Base-by-base conservation (phyloP, 2,329 filamentous ascomycete species). In the Xylariaceae sp. region DNA sequence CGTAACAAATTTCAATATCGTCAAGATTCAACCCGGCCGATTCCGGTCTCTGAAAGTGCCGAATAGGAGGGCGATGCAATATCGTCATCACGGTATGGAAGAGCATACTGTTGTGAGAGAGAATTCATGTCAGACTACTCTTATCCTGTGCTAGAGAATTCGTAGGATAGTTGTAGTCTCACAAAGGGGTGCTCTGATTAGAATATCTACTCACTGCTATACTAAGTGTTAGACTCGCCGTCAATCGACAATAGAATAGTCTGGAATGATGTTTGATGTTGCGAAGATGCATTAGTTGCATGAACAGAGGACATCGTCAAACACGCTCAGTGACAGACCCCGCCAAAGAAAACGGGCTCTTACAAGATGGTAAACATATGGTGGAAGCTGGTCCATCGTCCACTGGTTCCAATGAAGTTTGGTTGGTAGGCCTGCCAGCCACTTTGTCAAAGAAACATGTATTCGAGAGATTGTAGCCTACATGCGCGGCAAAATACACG, bases 71-170 rank as follows among this genome's bases (percentile, higher is more conserved):
- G 0, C 75, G 69, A 51, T 77, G 74, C 2, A 78, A 68, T 43
- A 78, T 75, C 17, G 76, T 76, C 73, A 77, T 75, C 42, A 71
- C 68, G 1, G 75, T 76, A 49, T 77, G 74, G 53, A 76, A 77
- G 14, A 73, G 58, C 68, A 78, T 74, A 53, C 59, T 62, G 36
- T 27, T 27, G 22, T 4, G 7, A 27, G 22, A 27, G 4, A 7
- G 22, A 27, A 27, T 5, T 7, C 22, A 27, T 7, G 22, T 27
- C 22, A 27, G 22, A 27, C 22, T 27, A 27, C 7, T 27, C 22
- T 27, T 27, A 27, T 7, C 22, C 22, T 27, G 22, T 27, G 22
- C 22, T 27, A 27, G 22, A 27, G 22, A 27, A n/a, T n/a, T n/a
- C n/a, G n/a, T n/a, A n/a, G n/a, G n/a, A n/a, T n/a, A n/a, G n/a